Base-by-base conservation (phyloP, 1,139 yeast species). In the Hyphopichia buzzinii region DNA sequence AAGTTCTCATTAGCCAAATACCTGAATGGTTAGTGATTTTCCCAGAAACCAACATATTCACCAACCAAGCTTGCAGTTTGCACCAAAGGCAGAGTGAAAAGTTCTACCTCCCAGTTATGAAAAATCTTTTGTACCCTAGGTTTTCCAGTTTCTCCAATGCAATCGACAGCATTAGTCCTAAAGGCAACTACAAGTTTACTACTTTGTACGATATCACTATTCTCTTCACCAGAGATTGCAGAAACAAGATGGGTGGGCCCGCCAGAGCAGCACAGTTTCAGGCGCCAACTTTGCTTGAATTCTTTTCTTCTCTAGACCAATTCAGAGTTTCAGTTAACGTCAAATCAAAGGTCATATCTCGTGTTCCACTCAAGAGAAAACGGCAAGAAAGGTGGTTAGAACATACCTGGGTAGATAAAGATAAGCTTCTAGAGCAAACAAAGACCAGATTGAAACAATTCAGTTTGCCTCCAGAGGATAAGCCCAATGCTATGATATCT, bases 351-450 rank as follows among this genome's bases (percentile, higher is more conserved):
- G 55, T 71, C 8, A 43, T 83, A 11, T 52, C 64, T n/a, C 58
- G 74, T 38, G 54, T 85, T 4, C 83, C 86, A 0, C 42, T 55
- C 10, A 79, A 74, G 43, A 64, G 77, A 33, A 59, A 65, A 28
- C 75, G 72, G 42, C 42, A 83, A 28, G 92, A 84, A 46, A 77
- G 75, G 51, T 86, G 89, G 83, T 53, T 87, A 12, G 95, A 87
- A 53, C 65, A 65, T 33, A 59, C 67, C 27, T 87, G 95, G 95
- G 57, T 62, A n/a, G 77, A 74, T 35, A 85, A 85, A 52, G 95
- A 86, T 49, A 65, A 55, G 25, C 21, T 33, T 4, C 38, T 57
- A 12, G 34, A 31, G 17, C 31, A 28, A 14, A 14, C n/a, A 22
- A 27, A 27, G n/a, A n/a, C n/a, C n/a, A n/a, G n/a, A n/a, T n/a